Evolutionary conservation across 2,329 filamentous ascomycete species (phyloP).

Genomic region (Hypoxylon sp.): DNA sequence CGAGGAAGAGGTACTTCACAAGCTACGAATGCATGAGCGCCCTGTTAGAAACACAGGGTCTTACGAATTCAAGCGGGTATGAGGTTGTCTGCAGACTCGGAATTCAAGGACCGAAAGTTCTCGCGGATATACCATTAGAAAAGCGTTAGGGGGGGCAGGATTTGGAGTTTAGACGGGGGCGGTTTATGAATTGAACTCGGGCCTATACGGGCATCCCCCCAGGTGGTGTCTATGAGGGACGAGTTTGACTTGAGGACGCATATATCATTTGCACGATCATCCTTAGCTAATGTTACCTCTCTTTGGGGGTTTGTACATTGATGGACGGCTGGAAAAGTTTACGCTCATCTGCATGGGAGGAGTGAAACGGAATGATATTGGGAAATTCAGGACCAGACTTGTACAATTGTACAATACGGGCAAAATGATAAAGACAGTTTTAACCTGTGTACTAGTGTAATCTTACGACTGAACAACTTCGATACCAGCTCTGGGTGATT

Average conservation of each 20-base stretch:
- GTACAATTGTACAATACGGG: constrained; percentile 54
- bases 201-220: constrained; percentile 32
- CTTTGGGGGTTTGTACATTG: constrained; percentile 53
- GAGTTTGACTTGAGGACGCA: constrained; percentile 48
- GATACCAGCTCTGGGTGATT: constrained; percentile 1
- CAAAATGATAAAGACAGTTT: constrained; percentile 43
- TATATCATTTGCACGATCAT: constrained; percentile 47
- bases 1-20: constrained; percentile 74
- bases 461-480: constrained; percentile 42
- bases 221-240: constrained; percentile 28
- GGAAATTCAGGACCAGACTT: constrained; percentile 48
- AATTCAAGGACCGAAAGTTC: constrained; percentile 16
- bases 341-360: constrained; percentile 54
- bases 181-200: constrained; percentile 42
- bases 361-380: constrained; percentile 49
- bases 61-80: constrained; percentile 22
- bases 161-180: constrained; percentile 41
- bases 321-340: constrained; percentile 52
- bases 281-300: constrained; percentile 46
- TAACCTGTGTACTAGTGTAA: constrained; percentile 53
- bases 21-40: constrained; percentile 65
- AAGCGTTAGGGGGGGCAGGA: constrained; percentile 40
- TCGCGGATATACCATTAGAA: constrained; percentile 27
- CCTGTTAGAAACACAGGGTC: neutral
- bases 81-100: constrained; percentile 19